phyloP scores from a whole-genome alignment of 169 alveolate species.

The Plasmodium relictum region DNA sequence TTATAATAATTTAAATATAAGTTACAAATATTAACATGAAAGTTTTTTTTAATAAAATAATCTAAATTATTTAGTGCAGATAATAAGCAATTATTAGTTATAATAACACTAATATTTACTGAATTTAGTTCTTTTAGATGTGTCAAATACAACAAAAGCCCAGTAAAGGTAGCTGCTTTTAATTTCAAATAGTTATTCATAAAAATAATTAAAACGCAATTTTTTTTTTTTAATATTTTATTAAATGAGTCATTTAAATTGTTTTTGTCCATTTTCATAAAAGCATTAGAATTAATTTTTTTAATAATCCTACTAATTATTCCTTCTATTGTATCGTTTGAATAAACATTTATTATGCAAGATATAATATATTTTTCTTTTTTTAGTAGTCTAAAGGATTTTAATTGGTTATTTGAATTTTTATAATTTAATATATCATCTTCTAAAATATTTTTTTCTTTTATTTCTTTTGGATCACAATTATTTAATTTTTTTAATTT shows the following conservation, averaged over 20 bases:
- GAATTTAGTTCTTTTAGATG: constrained; percentile 55
- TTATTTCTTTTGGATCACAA: neutral
- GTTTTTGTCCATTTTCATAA: constrained; percentile 25
- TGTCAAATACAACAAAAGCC: constrained; percentile 28
- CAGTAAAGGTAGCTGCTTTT: constrained; percentile 43
- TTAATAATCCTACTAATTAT: constrained; percentile 46
- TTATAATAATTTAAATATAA: constrained; percentile 45
- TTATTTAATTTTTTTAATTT: constrained; percentile 24
- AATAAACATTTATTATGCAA: constrained; percentile 34
- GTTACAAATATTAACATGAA: constrained; percentile 57
- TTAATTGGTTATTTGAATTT: neutral
- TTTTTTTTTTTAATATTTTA: constrained; percentile 11
- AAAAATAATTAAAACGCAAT: constrained; percentile 39
- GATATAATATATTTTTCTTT: constrained; percentile 15
- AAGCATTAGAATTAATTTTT: constrained; percentile 21
- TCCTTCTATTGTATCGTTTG: constrained; percentile 55
- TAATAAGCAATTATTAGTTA: constrained; percentile 36
- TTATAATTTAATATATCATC: constrained; percentile 5
- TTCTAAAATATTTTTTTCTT: neutral
- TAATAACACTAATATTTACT: constrained; percentile 58
- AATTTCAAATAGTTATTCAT: constrained; percentile 59
- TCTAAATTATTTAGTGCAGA: constrained; percentile 57
- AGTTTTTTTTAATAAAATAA: constrained; percentile 32
- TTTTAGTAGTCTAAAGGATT: neutral
- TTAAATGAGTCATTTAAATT: constrained; percentile 39